phyloP scores from a whole-genome alignment of 2,329 filamentous ascomycete genomes.

The Cytospora paraplurivora region DNA sequence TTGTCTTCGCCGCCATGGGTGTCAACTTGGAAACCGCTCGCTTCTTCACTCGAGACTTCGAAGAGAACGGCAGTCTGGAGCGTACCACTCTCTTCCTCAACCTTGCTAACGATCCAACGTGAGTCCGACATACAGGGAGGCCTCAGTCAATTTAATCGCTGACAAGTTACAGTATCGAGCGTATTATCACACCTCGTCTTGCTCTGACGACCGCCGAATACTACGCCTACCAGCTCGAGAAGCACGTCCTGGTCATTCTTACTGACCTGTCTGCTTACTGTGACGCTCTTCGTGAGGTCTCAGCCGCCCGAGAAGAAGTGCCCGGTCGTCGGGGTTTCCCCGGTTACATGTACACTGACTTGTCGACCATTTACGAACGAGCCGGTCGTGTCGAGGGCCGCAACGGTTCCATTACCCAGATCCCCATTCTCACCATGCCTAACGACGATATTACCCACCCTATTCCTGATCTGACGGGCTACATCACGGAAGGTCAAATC shows the following conservation, averaged over 20 bases:
- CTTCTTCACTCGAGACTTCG: slow-evolving; percentile 98
- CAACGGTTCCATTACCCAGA: slow-evolving; percentile 98
- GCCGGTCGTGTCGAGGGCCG: slow-evolving; percentile 95
- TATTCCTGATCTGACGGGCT: slow-evolving; percentile 97
- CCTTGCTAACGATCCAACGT: slow-evolving; percentile 98
- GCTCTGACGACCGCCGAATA: slow-evolving; percentile 98
- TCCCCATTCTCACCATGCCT: slow-evolving; percentile 98
- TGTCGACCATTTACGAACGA: slow-evolving; percentile 99
- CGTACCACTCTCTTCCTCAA: slow-evolving; percentile 97
- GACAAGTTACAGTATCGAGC: slow-evolving; percentile 73
- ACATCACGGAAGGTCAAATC: slow-evolving; percentile 99
- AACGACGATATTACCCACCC: slow-evolving; percentile 99
- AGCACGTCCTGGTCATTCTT: slow-evolving; percentile 98
- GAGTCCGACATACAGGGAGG: slow-evolving; percentile 42
- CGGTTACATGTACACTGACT: slow-evolving; percentile 99
- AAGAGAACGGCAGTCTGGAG: slow-evolving; percentile 98
- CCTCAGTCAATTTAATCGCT: not conserved
- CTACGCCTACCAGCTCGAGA: slow-evolving; percentile 99
- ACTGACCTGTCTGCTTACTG: slow-evolving; percentile 98
- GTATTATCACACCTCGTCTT: slow-evolving; percentile 98
- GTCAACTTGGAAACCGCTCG: slow-evolving; percentile 98
- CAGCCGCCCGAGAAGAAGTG: slow-evolving; percentile 96
- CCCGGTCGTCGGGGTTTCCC: slow-evolving; percentile 98
- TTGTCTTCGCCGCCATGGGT: slow-evolving; percentile 99
- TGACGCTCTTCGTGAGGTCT: slow-evolving; percentile 97